phyloP scores from a whole-genome alignment of 352 stramenopile species.

The Blastocystis sp. region DNA sequence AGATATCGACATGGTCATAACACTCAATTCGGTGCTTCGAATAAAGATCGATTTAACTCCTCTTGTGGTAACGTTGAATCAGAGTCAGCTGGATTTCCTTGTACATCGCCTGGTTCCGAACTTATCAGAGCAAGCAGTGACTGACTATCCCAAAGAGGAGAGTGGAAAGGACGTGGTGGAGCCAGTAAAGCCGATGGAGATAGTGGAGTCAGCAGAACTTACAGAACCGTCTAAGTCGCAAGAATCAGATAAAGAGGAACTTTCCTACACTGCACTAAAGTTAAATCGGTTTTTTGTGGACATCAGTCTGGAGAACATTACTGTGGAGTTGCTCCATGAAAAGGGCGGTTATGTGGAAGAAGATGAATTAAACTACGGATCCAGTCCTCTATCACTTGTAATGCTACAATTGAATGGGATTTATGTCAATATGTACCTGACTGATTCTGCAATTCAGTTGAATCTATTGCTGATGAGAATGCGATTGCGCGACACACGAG shows the following conservation, averaged over 20 bases:
- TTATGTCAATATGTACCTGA: not conserved
- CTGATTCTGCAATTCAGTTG: not conserved
- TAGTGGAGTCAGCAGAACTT: not conserved
- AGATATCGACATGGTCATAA: not conserved
- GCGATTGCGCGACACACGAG: not conserved
- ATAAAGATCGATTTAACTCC: not conserved
- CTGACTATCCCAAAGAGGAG: not conserved
- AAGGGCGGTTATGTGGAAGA: slow-evolving; percentile 19
- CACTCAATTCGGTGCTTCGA: not conserved
- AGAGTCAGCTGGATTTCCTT: slow-evolving; percentile 2
- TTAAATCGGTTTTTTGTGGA: not conserved
- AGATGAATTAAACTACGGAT: not conserved
- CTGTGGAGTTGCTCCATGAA: not conserved
- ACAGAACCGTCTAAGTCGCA: not conserved
- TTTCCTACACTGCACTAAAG: not conserved
- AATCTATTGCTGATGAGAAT: not conserved
- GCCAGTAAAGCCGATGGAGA: no score
- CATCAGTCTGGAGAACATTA: not conserved
- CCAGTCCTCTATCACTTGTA: not conserved
- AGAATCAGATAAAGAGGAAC: not conserved
- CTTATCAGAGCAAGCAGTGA: not conserved
- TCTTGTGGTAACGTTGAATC: slow-evolving; percentile 19
- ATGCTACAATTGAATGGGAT: not conserved
- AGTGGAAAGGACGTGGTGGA: not conserved
- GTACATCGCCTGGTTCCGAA: not conserved